Evolutionary conservation across 768 basidiomycete species (phyloP), one percentile per base, ranked within the genome.

Genomic region (Boletus patriciae): DNA sequence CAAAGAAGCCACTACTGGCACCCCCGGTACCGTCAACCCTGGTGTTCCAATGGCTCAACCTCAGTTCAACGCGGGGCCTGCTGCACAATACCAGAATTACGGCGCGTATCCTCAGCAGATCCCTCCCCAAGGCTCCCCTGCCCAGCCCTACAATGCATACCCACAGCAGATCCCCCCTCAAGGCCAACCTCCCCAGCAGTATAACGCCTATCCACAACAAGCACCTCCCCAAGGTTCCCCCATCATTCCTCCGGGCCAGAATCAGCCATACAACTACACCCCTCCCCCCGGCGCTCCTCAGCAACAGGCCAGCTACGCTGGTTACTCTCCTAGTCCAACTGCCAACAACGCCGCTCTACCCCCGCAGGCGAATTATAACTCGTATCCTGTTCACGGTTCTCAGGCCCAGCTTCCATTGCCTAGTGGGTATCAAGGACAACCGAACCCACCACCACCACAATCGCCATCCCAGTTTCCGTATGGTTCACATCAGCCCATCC

Each of bases 321-420:
- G 44, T 12, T 55, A 68, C 48, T 46, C 58, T 38, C 31, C 59
- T 31, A 46, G 49, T 15, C 54, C 54, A 6, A 52, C 49, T 15
- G 16, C 43, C 18, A 50, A 33, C 12, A 19, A 19, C 7, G 29
- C 52, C 23, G 4, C 57, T 38, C 55, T 44, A 6, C 56, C 68
- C 2, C 61, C 61, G 27, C 69, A 62, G 34, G 55, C 69, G 6
- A 62, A 61, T 27, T 60, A 57, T 53, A 42, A 1, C 31, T 18
- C 56, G 12, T 52, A 65, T n/a, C 69, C 68, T 12, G 33, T 45
- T 15, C 13, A 21, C 15, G 49, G 29, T 19, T 33, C 57, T 19
- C 69, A 62, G 38, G 36, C 34, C 3, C 65, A 48, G 27, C 48
- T 50, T 33, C 55, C 54, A 7, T 23, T 54, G 37, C 52, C 52